phyloP scores from a whole-genome alignment of 2,329 filamentous ascomycete genomes.

The Pseudonectria buxi region DNA sequence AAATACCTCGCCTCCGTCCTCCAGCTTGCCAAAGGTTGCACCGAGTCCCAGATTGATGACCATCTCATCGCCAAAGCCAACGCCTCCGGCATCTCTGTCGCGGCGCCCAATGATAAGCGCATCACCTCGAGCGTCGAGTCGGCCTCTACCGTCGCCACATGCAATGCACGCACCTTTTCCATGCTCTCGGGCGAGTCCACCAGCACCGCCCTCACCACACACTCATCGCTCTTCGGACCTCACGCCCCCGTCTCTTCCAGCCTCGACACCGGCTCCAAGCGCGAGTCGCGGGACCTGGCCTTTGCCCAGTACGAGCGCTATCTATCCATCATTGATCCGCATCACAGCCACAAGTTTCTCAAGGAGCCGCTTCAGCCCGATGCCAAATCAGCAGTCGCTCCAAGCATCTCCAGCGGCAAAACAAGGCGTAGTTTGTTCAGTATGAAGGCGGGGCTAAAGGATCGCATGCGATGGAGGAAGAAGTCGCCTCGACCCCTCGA shows the following conservation, averaged over 20 bases:
- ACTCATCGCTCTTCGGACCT: conserved; percentile 33
- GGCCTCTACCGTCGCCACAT: conserved; percentile 32
- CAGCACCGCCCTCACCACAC: conserved; percentile 35
- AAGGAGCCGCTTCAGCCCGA: conserved; percentile 26
- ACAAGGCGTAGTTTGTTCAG: conserved; percentile 39
- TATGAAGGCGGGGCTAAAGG: conserved; percentile 38
- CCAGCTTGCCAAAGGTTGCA: conserved; percentile 22
- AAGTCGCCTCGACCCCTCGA: conserved; percentile 28
- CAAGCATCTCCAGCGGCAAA: conserved; percentile 38
- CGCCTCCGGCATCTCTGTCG: conserved; percentile 28
- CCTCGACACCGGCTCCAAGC: conserved; percentile 17
- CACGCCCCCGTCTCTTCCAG: conserved; percentile 14
- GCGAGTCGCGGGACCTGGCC: conserved; percentile 33
- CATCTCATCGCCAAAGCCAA: conserved; percentile 29
- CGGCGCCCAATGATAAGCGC: conserved; percentile 26
- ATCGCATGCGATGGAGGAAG: conserved; percentile 36
- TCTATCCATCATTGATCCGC: conserved; percentile 37
- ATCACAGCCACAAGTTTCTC: conserved; percentile 35
- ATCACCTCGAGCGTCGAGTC: conserved; percentile 36
- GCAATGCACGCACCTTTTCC: conserved; percentile 39
- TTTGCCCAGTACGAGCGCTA: conserved; percentile 49
- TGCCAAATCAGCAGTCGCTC: conserved; percentile 16
- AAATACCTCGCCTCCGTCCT: conserved; percentile 36
- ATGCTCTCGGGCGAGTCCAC: conserved; percentile 36
- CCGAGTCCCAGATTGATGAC: conserved; percentile 35